Evolutionary conservation across 495 filamentous ascomycete species (phyloP).

Genomic region (Penicillium malachiteum): DNA sequence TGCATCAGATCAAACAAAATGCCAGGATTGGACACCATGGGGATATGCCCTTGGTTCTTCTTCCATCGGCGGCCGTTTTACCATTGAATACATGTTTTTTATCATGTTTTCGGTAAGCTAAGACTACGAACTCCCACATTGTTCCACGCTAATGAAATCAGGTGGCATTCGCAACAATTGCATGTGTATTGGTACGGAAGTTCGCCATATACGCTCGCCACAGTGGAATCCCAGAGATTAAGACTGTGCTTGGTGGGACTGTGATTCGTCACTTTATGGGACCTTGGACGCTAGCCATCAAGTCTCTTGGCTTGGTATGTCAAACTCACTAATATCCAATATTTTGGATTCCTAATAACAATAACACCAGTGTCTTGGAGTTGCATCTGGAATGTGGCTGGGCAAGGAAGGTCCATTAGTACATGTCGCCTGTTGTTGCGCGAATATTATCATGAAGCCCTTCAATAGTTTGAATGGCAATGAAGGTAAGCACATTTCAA

Average conservation of each 20-base stretch:
- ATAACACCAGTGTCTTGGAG: slow-evolving; percentile 67
- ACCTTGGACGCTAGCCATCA: slow-evolving; percentile 87
- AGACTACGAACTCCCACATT: slow-evolving; percentile 16
- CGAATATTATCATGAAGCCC: slow-evolving; percentile 90
- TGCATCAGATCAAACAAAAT: slow-evolving; percentile 62
- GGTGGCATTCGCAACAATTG: slow-evolving; percentile 77
- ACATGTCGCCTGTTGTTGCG: slow-evolving; percentile 96
- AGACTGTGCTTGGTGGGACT: slow-evolving; percentile 93
- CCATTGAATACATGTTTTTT: slow-evolving; percentile 85
- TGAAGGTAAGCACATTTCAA: slow-evolving; percentile 61
- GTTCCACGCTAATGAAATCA: slow-evolving; percentile 35
- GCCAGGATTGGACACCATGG: slow-evolving; percentile 85
- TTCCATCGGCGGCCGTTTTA: slow-evolving; percentile 67
- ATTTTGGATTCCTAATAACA: slow-evolving; percentile 9
- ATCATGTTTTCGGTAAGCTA: slow-evolving; percentile 67
- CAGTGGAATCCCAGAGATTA: slow-evolving; percentile 97
- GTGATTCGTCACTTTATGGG: slow-evolving; percentile 91
- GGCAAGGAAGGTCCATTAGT: slow-evolving; percentile 97
- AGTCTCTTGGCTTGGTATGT: slow-evolving; percentile 84
- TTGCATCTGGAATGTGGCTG: slow-evolving; percentile 96
- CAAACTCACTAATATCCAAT: background rate
- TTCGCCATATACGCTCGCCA: slow-evolving; percentile 91
- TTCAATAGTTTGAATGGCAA: slow-evolving; percentile 82
- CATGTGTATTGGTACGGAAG: slow-evolving; percentile 74
- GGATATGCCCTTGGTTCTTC: slow-evolving; percentile 64